phyloP scores from a whole-genome alignment of 345 rosid genomes.

The Brassica nigra region DNA sequence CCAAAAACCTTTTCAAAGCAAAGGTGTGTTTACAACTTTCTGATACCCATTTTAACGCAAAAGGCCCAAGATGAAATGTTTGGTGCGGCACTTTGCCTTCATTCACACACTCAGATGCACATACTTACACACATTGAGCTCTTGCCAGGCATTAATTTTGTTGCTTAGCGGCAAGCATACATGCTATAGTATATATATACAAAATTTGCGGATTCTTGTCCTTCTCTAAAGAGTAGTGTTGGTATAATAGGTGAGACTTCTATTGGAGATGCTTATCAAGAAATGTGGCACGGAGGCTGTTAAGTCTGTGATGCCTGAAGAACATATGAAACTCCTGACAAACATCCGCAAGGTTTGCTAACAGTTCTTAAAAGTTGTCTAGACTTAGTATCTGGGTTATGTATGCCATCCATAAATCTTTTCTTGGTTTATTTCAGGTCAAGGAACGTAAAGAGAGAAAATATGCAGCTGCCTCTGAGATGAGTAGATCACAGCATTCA shows the following conservation, averaged over 20 bases:
- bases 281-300: conserved; percentile 96
- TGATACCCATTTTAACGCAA: neutral
- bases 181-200: neutral
- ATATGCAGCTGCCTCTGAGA: conserved; percentile 58
- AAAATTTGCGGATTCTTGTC: conserved; percentile 6
- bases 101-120: neutral
- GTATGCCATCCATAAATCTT: conserved; percentile 16
- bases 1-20: conserved; percentile 84
- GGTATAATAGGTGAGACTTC: conserved; percentile 69
- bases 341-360: conserved; percentile 82
- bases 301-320: conserved; percentile 94
- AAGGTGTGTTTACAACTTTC: conserved; percentile 54
- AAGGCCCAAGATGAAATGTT: neutral
- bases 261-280: conserved; percentile 91
- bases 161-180: neutral
- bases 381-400: conserved; percentile 14
- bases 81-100: neutral
- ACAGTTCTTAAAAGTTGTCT: conserved; percentile 9
- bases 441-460: conserved; percentile 79
- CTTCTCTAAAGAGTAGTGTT: conserved; percentile 17
- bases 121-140: neutral
- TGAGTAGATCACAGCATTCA: conserved; percentile 66
- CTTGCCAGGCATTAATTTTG: conserved; percentile 18
- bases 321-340: conserved; percentile 93
- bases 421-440: conserved; percentile 49